phyloP scores from a whole-genome alignment of 1,284 basidiomycete genomes.

The Malassezia caprae region DNA sequence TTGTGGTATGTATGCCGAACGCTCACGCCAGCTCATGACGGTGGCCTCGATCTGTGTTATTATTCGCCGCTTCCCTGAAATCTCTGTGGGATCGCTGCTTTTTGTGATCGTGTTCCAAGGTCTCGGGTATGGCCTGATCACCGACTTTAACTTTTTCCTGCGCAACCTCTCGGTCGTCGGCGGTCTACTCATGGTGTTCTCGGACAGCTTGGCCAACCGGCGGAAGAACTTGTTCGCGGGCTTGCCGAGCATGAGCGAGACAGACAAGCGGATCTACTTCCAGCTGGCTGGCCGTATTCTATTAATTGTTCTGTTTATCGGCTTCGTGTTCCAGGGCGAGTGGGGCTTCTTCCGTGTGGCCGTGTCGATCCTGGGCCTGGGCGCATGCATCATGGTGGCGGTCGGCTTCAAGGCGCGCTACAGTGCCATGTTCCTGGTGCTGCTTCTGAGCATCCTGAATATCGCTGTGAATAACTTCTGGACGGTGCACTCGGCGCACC shows the following conservation, averaged over 20 bases:
- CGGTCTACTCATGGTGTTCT: conserved; percentile 93
- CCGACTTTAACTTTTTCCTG: conserved; percentile 98
- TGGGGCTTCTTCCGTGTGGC: conserved; percentile 78
- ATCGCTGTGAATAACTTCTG: conserved; percentile 98
- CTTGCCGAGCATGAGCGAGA: conserved; percentile 74
- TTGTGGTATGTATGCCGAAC: conserved; percentile 54
- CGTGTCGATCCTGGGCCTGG: conserved; percentile 59
- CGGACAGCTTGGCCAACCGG: conserved; percentile 75
- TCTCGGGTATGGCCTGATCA: conserved; percentile 85
- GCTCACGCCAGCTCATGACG: conserved; percentile 57
- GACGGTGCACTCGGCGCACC: conserved; percentile 79
- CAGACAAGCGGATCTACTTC: conserved; percentile 96
- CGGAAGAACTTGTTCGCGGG: conserved; percentile 70
- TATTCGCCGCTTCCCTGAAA: conserved; percentile 74
- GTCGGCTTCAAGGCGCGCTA: conserved; percentile 99
- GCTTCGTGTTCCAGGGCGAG: conserved; percentile 85
- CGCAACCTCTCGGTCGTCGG: conserved; percentile 85
- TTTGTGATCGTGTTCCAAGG: conserved; percentile 84
- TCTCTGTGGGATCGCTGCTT: conserved; percentile 77
- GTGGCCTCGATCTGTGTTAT: conserved; percentile 78
- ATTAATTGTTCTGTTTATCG: conserved; percentile 97
- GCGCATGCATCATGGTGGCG: conserved; percentile 91
- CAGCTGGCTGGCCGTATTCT: conserved; percentile 91
- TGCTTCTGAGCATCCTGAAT: conserved; percentile 86
- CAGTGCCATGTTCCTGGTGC: conserved; percentile 91